Base-by-base conservation (phyloP, 805 yeast species). In the Diddensiella caesifluorescens region DNA sequence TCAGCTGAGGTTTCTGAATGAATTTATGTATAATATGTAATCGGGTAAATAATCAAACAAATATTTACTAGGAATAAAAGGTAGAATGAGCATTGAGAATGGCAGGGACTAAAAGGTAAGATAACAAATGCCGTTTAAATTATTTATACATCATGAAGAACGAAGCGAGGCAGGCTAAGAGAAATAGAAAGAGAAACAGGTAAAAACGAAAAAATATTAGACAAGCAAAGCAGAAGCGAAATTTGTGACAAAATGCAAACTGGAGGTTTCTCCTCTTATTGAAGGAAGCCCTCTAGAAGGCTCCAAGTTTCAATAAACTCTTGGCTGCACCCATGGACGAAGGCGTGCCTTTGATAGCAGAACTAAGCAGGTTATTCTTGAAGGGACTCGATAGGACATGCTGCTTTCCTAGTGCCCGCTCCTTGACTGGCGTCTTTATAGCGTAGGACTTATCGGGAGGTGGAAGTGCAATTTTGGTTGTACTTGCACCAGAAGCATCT, bases 251-350 rank as follows among this genome's bases (percentile, higher is more conserved):
- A 7, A 35, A 27, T 20, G 38, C 21, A n/a, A 30, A 12, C n/a
- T 30, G 15, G 15, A 12, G 26, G 5, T 12, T 2, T 2, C 12
- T 16, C 20, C 32, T 18, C 22, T 3, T 18, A 19, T 5, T 35
- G 12, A 5, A 35, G 6, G 18, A 38, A 19, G 21, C 13, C 13
- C 15, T n/a, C 41, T 41, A 44, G 29, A 41, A 26, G n/a, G 41
- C 10, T 13, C 53, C 53, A 12, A 49, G 44, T 18, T 39, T 40
- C 28, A 49, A 29, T 26, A 49, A 35, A 32, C 51, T 47, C 23
- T 39, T 44, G 16, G 53, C 53, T 7, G 53, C 53, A 5, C 48
- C 48, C 49, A 49, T 46, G 13, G 50, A 41, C 16, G 47, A 15
- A 3, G 50, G 51, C 9, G 49, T 48, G 22, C 49, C 47, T 10